Percentiles rank a stretch among this genome's conserved stretches.
phyloP scores from a whole-genome alignment of 78 protist genomes.

The Pelomyxa schiedti region DNA sequence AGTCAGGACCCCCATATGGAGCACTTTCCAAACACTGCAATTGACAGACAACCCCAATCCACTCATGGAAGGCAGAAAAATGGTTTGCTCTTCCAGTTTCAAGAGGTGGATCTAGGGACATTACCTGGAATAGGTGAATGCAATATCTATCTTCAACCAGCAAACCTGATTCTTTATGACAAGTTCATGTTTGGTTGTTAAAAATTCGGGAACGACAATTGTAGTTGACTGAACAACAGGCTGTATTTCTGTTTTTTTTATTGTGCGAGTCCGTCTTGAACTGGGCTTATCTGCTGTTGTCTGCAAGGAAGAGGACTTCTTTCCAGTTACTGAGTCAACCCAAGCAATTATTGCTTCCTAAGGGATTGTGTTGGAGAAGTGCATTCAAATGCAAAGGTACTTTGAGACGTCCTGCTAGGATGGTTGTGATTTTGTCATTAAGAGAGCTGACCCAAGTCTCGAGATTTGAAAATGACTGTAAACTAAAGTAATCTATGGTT shows the following conservation, averaged over 20 bases:
- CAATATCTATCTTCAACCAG: background rate
- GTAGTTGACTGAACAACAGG: background rate
- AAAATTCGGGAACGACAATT: conserved; percentile 20
- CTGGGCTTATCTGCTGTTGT: conserved; percentile 14
- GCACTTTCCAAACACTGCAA: conserved; percentile 45
- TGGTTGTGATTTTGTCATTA: background rate
- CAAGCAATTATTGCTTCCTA: conserved; percentile 29
- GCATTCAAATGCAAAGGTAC: no score
- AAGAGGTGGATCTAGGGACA: conserved; percentile 71
- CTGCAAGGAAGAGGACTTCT: background rate
- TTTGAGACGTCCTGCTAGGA: no score
- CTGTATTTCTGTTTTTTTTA: background rate
- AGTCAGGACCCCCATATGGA: conserved; percentile 40
- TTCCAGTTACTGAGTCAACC: background rate
- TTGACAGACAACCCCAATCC: conserved; percentile 40
- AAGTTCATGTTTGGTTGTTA: conserved; percentile 50
- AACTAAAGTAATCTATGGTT: background rate
- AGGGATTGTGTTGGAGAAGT: conserved; percentile 28
- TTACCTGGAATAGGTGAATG: conserved; percentile 7
- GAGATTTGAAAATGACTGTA: background rate
- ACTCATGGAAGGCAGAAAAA: conserved; percentile 43
- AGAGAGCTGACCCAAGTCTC: background rate
- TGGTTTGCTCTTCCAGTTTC: conserved; percentile 60
- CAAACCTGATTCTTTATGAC: conserved; percentile 49
- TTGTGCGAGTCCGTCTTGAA: background rate